phyloP scores from a whole-genome alignment of 495 filamentous ascomycete species.

The Penicillium crystallinum region DNA sequence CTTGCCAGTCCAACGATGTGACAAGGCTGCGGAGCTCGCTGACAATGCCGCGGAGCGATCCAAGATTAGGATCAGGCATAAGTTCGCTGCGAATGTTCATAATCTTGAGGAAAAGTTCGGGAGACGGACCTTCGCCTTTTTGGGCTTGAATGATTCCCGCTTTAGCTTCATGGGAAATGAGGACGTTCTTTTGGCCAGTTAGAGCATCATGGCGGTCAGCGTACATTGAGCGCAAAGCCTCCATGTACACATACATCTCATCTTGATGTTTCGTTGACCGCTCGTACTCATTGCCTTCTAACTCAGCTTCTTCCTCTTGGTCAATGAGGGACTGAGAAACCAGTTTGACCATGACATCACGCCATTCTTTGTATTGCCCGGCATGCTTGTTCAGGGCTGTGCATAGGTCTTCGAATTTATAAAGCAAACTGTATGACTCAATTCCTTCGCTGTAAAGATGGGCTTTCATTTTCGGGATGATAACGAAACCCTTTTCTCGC shows the following conservation, averaged over 20 bases:
- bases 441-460: constrained; percentile 53
- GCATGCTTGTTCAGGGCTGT: constrained; percentile 64
- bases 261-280: constrained; percentile 82
- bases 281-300: constrained; percentile 84
- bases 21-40: constrained; percentile 61
- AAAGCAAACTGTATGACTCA: constrained; percentile 52
- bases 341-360: constrained; percentile 62
- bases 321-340: constrained; percentile 75
- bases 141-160: constrained; percentile 52
- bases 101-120: constrained; percentile 59
- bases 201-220: constrained; percentile 73
- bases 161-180: constrained; percentile 73
- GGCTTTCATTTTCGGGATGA: constrained; percentile 56
- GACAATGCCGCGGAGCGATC: constrained; percentile 65
- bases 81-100: constrained; percentile 50
- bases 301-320: constrained; percentile 63
- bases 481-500: constrained; percentile 49
- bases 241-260: constrained; percentile 76
- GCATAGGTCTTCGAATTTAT: constrained; percentile 51
- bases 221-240: constrained; percentile 66
- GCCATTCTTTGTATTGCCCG: constrained; percentile 63
- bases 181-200: constrained; percentile 67
- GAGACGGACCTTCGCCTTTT: constrained; percentile 64
- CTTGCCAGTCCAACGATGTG: constrained; percentile 56
- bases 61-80: constrained; percentile 52